These are phyloP conservation scores for Neofusicoccum umdonicola DNA, from an alignment of 2,329 filamentous ascomycete species.

Conservation along the genomic window DNA sequence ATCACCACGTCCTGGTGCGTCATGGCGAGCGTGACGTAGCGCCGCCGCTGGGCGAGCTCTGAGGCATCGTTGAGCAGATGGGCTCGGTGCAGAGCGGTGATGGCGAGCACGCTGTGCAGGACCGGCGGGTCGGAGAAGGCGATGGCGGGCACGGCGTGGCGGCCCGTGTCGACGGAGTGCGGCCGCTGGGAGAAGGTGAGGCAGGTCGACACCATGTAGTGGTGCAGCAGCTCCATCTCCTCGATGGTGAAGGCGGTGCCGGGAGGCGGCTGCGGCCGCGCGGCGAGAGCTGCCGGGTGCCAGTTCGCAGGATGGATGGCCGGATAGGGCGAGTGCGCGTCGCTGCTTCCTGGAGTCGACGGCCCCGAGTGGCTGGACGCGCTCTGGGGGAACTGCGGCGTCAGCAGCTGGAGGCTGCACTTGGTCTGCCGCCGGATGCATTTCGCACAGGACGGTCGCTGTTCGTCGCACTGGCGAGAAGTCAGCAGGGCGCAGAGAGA, in stretches of 20 bases:
- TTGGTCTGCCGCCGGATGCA: constrained; percentile 29
- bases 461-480: constrained; percentile 27
- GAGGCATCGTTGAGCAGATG: neutral
- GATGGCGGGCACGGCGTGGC: constrained; percentile 26
- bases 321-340: neutral
- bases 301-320: neutral
- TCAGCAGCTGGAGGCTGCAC: constrained; percentile 27
- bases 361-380: neutral
- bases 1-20: neutral
- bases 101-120: constrained; percentile 43
- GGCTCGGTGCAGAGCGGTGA: constrained; percentile 41
- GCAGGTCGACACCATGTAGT: constrained; percentile 30
- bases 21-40: neutral
- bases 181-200: constrained; percentile 24
- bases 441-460: constrained; percentile 28
- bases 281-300: neutral
- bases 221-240: constrained; percentile 31
- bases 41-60: neutral
- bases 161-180: constrained; percentile 21
- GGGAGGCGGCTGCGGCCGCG: neutral
- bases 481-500: neutral
- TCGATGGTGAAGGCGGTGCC: constrained; percentile 21
- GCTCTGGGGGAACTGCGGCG: constrained; percentile 17
- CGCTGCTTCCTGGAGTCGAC: neutral
- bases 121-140: constrained; percentile 44